phyloP scores from a whole-genome alignment of 345 rosid genomes.

The Citrus sinensis region DNA sequence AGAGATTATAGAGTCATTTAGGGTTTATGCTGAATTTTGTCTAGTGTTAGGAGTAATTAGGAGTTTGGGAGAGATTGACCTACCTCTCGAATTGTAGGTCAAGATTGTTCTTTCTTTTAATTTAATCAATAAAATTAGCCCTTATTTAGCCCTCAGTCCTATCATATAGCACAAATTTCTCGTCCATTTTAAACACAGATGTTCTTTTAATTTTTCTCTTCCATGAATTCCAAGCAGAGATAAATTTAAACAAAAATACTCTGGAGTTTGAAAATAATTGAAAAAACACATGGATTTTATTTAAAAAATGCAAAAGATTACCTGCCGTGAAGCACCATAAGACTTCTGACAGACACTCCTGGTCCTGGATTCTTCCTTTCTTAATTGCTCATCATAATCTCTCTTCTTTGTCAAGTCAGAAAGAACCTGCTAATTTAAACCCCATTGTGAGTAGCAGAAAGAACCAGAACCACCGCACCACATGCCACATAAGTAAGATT shows the following conservation, averaged over 20 bases:
- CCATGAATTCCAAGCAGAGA: neutral
- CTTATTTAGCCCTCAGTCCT: too few species aligned
- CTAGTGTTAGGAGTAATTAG: too few species aligned
- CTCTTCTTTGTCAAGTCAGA: conserved; percentile 81
- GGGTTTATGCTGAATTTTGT: too few species aligned
- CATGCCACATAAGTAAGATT: neutral
- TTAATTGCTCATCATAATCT: conserved; percentile 90
- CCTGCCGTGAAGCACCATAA: conserved; percentile 56
- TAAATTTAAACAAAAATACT: neutral
- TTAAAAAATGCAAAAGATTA: conserved; percentile 20
- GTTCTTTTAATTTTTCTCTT: too few species aligned
- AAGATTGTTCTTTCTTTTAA: too few species aligned
- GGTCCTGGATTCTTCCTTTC: conserved; percentile 72
- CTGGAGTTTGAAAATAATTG: neutral
- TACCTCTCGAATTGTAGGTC: too few species aligned
- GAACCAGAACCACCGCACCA: conserved; percentile 4
- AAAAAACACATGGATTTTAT: neutral
- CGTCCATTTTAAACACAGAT: neutral
- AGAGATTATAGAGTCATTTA: too few species aligned
- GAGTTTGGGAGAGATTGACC: too few species aligned
- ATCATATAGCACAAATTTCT: neutral
- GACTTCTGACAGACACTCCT: conserved; percentile 71
- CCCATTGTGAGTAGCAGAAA: conserved; percentile 11
- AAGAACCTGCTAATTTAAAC: conserved; percentile 56
- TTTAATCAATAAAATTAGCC: too few species aligned